phyloP scores from a whole-genome alignment of 192 early-diverging fungal genomes.

The Polychytrium aggregatum region DNA sequence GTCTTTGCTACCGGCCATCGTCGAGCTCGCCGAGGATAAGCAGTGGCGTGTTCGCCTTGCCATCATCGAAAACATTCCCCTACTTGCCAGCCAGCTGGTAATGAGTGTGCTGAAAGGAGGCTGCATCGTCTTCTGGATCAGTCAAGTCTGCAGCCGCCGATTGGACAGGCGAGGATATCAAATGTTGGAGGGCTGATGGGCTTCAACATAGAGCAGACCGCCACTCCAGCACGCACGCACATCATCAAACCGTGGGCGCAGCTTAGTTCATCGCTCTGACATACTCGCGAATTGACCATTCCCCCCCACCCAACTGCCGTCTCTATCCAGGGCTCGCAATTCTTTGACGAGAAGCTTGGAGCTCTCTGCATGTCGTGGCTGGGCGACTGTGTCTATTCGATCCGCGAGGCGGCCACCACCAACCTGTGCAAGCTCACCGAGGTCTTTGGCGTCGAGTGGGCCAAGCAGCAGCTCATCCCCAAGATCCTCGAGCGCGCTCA shows the following conservation, averaged over 20 bases:
- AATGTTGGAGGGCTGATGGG: too few relatives aligned
- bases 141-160: too few relatives aligned
- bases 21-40: constrained; percentile 98
- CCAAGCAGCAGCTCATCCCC: constrained; percentile 85
- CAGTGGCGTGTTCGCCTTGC: constrained; percentile 99
- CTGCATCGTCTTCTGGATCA: too few relatives aligned
- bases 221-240: too few relatives aligned
- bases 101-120: too few relatives aligned
- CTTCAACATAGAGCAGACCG: too few relatives aligned
- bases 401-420: constrained; percentile 90
- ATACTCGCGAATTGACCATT: too few relatives aligned
- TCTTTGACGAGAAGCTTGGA: constrained; percentile 95
- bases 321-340: constrained; percentile 76
- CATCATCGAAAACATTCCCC: constrained; percentile 98
- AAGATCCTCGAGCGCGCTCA: constrained; percentile 82
- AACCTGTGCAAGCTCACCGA: constrained; percentile 94
- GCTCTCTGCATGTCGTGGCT: constrained; percentile 98
- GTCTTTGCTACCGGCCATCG: constrained; percentile 91
- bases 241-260: too few relatives aligned
- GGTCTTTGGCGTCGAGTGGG: constrained; percentile 98
- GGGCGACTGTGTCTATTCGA: constrained; percentile 90
- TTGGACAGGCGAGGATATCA: too few relatives aligned
- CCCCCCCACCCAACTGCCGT: too few relatives aligned
- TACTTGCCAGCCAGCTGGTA: constrained; percentile 86
- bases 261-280: too few relatives aligned